These are phyloP conservation scores for Suillus subaureus DNA, from an alignment of 768 basidiomycete species.

Conservation along the genomic window DNA sequence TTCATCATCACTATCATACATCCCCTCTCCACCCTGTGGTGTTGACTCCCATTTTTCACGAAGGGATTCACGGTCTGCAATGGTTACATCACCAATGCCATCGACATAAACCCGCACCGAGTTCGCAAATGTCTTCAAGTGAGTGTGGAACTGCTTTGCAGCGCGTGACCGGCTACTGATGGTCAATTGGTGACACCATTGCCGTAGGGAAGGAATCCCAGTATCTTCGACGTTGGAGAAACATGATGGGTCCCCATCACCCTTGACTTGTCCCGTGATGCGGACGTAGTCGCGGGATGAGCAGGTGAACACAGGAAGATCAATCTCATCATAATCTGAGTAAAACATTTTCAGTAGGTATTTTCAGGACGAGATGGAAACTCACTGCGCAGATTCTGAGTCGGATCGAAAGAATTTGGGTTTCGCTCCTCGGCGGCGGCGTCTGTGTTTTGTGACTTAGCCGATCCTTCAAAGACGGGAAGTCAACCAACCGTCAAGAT, in stretches of 20 bases:
- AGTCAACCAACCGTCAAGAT: slow-evolving; percentile 50
- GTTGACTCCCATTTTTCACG: slow-evolving; percentile 55
- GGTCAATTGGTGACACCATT: slow-evolving; percentile 60
- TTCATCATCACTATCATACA: slow-evolving; percentile 25
- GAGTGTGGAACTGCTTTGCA: slow-evolving; percentile 45
- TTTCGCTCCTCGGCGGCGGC: slow-evolving; percentile 58
- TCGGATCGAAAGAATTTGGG: slow-evolving; percentile 59
- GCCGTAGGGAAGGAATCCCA: slow-evolving; percentile 56
- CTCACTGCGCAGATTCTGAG: slow-evolving; percentile 49
- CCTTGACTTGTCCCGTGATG: slow-evolving; percentile 58
- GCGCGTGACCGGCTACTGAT: slow-evolving; percentile 51
- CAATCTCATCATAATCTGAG: slow-evolving; percentile 58
- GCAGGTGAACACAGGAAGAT: slow-evolving; percentile 64
- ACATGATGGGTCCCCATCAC: slow-evolving; percentile 59
- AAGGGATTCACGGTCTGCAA: slow-evolving; percentile 49
- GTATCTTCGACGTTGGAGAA: slow-evolving; percentile 56
- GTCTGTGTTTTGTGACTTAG: slow-evolving; percentile 35
- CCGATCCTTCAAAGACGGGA: neutral
- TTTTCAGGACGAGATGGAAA: neutral
- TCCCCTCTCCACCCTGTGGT: slow-evolving; percentile 25
- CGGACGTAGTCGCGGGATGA: slow-evolving; percentile 65
- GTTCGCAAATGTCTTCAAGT: slow-evolving; percentile 50
- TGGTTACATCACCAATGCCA: slow-evolving; percentile 55
- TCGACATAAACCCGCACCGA: slow-evolving; percentile 51
- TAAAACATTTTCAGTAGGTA: neutral